A percentile compares a stretch with the other conserved stretches of the same genome.
phyloP scores from a whole-genome alignment of 2,329 filamentous ascomycete genomes.

The Myrmaecium sp. region DNA sequence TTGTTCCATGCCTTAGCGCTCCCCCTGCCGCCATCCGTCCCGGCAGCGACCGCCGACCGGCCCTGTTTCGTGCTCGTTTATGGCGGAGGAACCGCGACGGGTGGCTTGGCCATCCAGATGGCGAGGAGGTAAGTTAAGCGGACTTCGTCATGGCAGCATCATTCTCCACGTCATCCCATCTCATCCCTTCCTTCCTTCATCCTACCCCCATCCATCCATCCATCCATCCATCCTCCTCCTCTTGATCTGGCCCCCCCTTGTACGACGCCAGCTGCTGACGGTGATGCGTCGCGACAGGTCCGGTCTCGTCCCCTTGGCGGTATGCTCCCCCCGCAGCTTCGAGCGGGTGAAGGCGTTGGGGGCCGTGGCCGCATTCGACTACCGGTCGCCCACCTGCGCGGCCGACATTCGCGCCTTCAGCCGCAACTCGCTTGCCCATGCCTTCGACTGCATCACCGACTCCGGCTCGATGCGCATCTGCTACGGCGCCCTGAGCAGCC shows the following conservation, averaged over 20 bases:
- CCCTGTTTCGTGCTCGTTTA: slow-evolving; percentile 24
- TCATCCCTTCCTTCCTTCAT: no score
- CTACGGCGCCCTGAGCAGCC: slow-evolving; percentile 20
- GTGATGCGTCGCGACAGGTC: no score
- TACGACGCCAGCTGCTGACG: no score
- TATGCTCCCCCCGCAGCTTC: slow-evolving; percentile 5
- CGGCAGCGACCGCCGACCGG: neutral
- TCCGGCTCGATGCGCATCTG: slow-evolving; percentile 19
- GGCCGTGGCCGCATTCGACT: slow-evolving; percentile 16
- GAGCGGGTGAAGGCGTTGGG: slow-evolving; percentile 4
- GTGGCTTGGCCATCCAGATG: slow-evolving; percentile 29
- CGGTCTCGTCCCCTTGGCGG: slow-evolving; percentile 4
- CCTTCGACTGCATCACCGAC: slow-evolving; percentile 27
- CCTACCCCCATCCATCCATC: no score
- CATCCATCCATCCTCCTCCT: no score
- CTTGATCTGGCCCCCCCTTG: no score
- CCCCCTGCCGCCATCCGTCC: neutral
- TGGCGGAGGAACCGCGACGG: slow-evolving; percentile 28
- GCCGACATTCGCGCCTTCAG: slow-evolving; percentile 22
- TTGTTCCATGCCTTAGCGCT: slow-evolving; percentile 3
- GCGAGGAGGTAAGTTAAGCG: no score
- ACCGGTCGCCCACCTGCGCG: slow-evolving; percentile 18
- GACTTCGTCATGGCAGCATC: slow-evolving; percentile 19
- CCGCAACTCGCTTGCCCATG: slow-evolving; percentile 18
- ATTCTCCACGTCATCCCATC: no score